Evolutionary conservation across 768 basidiomycete species (phyloP).

Genomic region (Suillus subluteus): DNA sequence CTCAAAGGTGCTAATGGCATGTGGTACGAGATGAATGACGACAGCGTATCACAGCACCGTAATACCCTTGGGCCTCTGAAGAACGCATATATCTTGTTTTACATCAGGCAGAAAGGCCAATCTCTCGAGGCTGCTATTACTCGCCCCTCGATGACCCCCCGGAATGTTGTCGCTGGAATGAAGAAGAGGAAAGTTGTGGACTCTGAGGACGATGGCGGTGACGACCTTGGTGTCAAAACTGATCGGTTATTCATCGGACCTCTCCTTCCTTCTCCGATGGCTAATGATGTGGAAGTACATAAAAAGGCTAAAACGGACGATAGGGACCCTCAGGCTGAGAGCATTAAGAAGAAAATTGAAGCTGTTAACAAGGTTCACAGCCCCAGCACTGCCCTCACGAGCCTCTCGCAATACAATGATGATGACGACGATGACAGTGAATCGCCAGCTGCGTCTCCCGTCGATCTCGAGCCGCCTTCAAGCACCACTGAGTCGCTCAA

Average conservation of each 20-base stretch:
- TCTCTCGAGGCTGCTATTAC: constrained; percentile 64
- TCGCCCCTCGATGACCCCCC: constrained; percentile 35
- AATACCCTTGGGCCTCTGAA: constrained; percentile 61
- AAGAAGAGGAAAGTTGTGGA: constrained; percentile 57
- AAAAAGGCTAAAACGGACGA: constrained; percentile 26
- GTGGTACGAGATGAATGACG: constrained; percentile 98
- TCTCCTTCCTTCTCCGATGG: constrained; percentile 53
- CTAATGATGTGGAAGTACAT: constrained; percentile 23
- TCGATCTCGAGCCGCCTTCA: constrained; percentile 23
- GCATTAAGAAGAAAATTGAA: constrained; percentile 57
- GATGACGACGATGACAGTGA: constrained; percentile 40
- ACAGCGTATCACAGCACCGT: constrained; percentile 54
- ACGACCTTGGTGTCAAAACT: constrained; percentile 54
- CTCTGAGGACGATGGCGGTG: constrained; percentile 48
- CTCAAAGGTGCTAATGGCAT: constrained; percentile 68
- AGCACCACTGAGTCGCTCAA: constrained; percentile 26
- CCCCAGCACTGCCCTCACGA: constrained; percentile 39
- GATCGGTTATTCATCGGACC: constrained; percentile 66
- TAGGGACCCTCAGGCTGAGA: constrained; percentile 57
- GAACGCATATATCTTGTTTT: constrained; percentile 94
- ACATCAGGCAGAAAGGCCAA: constrained; percentile 81
- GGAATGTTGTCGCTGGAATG: constrained; percentile 48
- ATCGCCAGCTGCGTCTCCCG: constrained; percentile 22
- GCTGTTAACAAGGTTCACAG: constrained; percentile 32
- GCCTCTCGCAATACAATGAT: constrained; percentile 46